Evolutionary conservation across 148 eudicot genomes (phyloP).

Genomic region (Cornus suecica): DNA sequence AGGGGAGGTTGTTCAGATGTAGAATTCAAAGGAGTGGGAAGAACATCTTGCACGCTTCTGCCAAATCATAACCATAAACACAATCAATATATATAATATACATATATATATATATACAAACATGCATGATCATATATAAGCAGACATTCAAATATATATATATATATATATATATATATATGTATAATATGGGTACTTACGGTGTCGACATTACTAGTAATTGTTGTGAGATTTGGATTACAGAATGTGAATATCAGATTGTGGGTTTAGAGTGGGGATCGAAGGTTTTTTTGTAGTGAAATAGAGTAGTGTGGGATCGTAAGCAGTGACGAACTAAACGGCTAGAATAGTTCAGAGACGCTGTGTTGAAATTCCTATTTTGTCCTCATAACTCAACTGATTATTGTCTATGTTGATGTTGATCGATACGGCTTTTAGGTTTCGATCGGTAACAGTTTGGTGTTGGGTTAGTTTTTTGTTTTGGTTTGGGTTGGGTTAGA

Average conservation of each 20-base stretch:
- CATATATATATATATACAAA: no score
- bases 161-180: not conserved
- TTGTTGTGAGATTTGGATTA: not conserved
- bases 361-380: no score
- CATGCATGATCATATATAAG: no score
- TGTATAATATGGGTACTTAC: not conserved
- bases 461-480: no score
- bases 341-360: no score
- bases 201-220: not conserved
- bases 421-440: no score
- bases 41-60: slow-evolving; percentile 30
- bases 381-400: no score
- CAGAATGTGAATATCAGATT: not conserved
- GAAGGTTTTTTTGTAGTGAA: slow-evolving; percentile 13
- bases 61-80: not conserved
- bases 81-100: not conserved
- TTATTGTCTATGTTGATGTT: no score
- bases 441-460: no score
- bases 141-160: not conserved
- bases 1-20: slow-evolving; percentile 64
- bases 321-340: no score
- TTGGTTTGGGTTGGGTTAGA: no score
- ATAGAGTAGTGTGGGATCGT: no score
- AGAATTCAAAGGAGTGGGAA: slow-evolving; percentile 50
- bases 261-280: not conserved